Percentiles rank a stretch among this genome's conserved stretches.
These are phyloP conservation scores for Penstemon newberryi DNA, from an alignment of 257 asterid genomes.

Conservation along the genomic window DNA sequence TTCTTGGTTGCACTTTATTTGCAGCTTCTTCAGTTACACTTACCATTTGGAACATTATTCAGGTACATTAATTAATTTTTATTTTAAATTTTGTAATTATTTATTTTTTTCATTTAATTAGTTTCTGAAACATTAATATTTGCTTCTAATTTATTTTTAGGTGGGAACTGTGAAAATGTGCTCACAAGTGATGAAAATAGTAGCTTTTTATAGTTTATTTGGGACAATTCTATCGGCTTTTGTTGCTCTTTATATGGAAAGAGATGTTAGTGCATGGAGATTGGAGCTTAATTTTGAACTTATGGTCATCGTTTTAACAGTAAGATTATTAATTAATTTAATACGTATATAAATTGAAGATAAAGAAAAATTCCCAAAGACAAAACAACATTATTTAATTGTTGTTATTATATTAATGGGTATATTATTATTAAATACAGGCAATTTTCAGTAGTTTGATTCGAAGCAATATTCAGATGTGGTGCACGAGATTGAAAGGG, in stretches of 20 bases:
- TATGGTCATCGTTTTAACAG: conserved; percentile 58
- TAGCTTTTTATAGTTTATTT: conserved; percentile 60
- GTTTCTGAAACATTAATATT: not conserved
- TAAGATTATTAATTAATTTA: conserved; percentile 28
- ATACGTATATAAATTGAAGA: not conserved
- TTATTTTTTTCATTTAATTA: not conserved
- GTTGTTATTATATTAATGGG: not conserved
- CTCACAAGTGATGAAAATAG: conserved; percentile 67
- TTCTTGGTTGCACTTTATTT: conserved; percentile 63
- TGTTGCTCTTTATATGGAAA: conserved; percentile 50
- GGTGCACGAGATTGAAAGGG: conserved; percentile 68
- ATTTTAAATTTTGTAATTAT: not conserved
- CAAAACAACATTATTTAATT: not conserved
- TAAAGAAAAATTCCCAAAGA: not conserved
- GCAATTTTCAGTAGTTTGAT: conserved; percentile 64
- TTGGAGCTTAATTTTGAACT: conserved; percentile 51
- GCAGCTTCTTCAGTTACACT: conserved; percentile 65
- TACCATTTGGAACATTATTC: conserved; percentile 62
- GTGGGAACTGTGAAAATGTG: conserved; percentile 64
- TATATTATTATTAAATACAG: conserved; percentile 18
- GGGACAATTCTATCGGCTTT: conserved; percentile 64
- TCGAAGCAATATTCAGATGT: conserved; percentile 60
- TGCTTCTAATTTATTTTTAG: conserved; percentile 25
- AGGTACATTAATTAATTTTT: conserved; percentile 35
- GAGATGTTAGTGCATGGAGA: conserved; percentile 59